Conservation (phyloP, 2,329 filamentous ascomycete genomes). For the Aspergillus udagawae region DNA sequence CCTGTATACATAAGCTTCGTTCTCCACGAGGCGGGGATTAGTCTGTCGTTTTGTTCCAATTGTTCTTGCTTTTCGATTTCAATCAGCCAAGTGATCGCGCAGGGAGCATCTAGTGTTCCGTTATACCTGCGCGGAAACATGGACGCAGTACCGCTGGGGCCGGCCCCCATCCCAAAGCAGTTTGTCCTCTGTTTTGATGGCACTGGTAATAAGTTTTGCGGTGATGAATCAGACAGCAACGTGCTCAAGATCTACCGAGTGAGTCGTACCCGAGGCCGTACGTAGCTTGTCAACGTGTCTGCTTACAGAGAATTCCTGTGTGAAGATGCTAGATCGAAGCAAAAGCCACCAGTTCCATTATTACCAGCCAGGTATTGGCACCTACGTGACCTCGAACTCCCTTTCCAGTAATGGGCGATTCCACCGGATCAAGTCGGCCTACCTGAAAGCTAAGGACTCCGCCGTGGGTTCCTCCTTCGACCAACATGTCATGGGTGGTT, state of each 20-base stretch:
- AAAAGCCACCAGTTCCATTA: conserved; percentile 40
- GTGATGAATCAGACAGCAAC: conserved; percentile 44
- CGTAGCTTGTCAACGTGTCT: not conserved
- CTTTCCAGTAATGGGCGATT: conserved; percentile 28
- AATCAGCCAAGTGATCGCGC: not conserved
- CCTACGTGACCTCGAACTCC: conserved; percentile 38
- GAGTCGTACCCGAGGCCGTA: conserved; percentile 11
- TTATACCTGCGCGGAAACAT: not conserved
- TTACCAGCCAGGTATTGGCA: conserved; percentile 44
- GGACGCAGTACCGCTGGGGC: conserved; percentile 16
- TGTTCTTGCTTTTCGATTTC: not conserved
- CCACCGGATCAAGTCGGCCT: conserved; percentile 52
- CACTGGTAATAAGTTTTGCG: conserved; percentile 42
- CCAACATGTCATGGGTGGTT: conserved; percentile 77
- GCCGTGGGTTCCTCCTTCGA: conserved; percentile 77
- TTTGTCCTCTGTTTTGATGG: conserved; percentile 44
- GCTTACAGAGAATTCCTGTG: not conserved
- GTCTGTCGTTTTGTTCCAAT: not conserved
- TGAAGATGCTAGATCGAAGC: conserved; percentile 39
- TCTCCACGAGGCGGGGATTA: not conserved
- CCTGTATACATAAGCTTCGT: conserved; percentile 1
- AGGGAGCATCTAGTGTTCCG: not conserved
- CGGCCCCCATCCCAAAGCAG: conserved; percentile 27
- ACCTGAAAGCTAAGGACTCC: conserved; percentile 54
- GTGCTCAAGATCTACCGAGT: conserved; percentile 46